Evolutionary conservation across 2,329 filamentous ascomycete species (phyloP), one percentile per base, ranked within the genome.

Genomic region (Diaporthe caulivora): DNA sequence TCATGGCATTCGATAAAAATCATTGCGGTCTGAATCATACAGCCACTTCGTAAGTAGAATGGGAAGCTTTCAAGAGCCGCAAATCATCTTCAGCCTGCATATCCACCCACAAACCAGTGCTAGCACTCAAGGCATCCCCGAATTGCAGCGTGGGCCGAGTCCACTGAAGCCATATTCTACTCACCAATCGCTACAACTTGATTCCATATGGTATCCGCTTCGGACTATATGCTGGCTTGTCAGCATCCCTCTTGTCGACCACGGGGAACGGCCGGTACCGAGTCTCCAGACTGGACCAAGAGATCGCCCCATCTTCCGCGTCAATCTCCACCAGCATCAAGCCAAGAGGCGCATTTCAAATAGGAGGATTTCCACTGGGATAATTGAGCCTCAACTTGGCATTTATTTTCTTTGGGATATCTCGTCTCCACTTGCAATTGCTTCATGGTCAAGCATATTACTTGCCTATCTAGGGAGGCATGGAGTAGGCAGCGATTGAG

Each of bases 171-270:
- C 21, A n/a, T 34, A 31, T 42, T 64, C 17, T 49, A 21, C 26
- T n/a, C 29, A 44, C 26, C 60, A 44, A 65, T 65, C 60, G 1
- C 13, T 51, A 24, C 60, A 26, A 21, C 9, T 34, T 51, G 60
- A 2, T 21, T 42, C 29, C 34, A 31, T 24, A 24, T n/a, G 21
- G 29, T 49, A 47, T 21, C 60, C 60, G 42, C 60, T 65, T 65
- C 49, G 11, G 60, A 65, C 29, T 51, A 65, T 37, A 65, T 65
- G 8, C 34, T 37, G 60, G 44, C 60, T 65, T 65, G 60, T 42
- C 60, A 11, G 18, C 49, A 3, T 44, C 42, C 60, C 60, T 65
- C 44, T 5, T 34, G 34, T 49, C 7, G 17, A 15, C 21, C 13
- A 42, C 29, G 29, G 60, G 11, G 42, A 24, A 65, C 60, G 34